Base-by-base conservation (phyloP, 176 grass and related monocot genomes). In the Bonia amplexicaulis region DNA sequence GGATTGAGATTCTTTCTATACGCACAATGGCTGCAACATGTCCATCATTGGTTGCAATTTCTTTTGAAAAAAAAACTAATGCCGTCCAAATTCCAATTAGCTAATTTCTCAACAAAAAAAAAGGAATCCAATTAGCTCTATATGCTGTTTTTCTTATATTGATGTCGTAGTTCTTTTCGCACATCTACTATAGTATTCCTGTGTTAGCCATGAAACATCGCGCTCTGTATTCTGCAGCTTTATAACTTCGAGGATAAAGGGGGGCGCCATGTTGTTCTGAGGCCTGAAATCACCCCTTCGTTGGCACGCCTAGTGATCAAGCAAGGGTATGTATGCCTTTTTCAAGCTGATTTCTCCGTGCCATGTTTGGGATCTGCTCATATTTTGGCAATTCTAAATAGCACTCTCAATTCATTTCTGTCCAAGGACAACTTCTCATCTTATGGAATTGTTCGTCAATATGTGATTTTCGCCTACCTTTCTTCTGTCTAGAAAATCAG, bases 181-280 rank as follows among this genome's bases (percentile, higher is more conserved):
- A 13, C 47, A 15, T 49, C 12, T 49, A 49, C 47, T 49, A 49
- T 53, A 49, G 3, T 49, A 49, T 53, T 53, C 47, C 53, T 31
- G 25, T 33, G 6, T 17, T 53, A 12, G 14, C 31, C 53, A 26
- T 14, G 22, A 73, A 44, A 69, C 9, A 1, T 69, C 44, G 67
- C 22, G 5, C 41, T 41, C 22, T 71, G n/a, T 10, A 9, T 71
- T 71, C 42, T 23, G 53, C 84, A 97, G 90, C 86, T 97, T 62
- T 97, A 97, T 78, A 94, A 91, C 76, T 97, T 97, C 12, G 88
- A 94, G 84, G 95, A 97, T 76, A 97, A 96, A 90, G 90, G 95
- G 54, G 95, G 95, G 2, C 88, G 95, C 14, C 88, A 89, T 71
- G 95, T 97, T 81, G 95, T 93, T 55, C 85, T 97, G 31, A 85